Percentiles rank a stretch among this genome's conserved stretches.
Conservation (phyloP, 176 grass and related monocot genomes). For the Paspalum vaginatum region DNA sequence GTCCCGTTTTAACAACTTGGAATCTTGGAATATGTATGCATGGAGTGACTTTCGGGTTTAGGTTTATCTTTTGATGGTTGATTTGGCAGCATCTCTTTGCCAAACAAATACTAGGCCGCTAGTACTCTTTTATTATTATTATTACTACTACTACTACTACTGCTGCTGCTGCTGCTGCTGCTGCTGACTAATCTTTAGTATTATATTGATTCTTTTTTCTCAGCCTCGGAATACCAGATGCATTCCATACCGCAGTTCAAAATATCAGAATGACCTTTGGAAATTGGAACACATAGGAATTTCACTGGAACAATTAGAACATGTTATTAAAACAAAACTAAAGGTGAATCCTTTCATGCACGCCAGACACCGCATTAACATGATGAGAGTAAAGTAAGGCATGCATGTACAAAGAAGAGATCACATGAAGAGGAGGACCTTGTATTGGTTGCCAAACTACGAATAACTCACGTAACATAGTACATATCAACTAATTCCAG, state of each 20-base stretch:
- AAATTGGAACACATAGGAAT: neutral
- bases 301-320: neutral
- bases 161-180: too few species aligned
- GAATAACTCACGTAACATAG: slow-evolving; percentile 34
- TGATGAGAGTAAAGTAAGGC: slow-evolving; percentile 11
- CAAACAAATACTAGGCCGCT: neutral
- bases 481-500: slow-evolving; percentile 25
- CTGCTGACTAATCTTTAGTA: neutral
- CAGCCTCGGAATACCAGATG: neutral
- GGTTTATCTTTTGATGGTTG: slow-evolving; percentile 30
- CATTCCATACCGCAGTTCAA: neutral
- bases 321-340: neutral
- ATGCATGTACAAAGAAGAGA: neutral
- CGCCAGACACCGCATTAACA: neutral
- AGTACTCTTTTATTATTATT: neutral
- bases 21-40: slow-evolving; percentile 32
- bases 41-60: slow-evolving; percentile 4
- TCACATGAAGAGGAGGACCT: slow-evolving; percentile 39
- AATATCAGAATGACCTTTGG: neutral
- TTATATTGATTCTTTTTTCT: neutral
- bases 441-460: neutral
- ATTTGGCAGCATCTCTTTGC: slow-evolving; percentile 10
- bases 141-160: too few species aligned
- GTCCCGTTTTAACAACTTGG: slow-evolving; percentile 46
- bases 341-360: too few species aligned